Evolutionary conservation across 83 land plant species (phyloP), one percentile per base, ranked within the genome.

Genomic region (Isoetes engelmannii): DNA sequence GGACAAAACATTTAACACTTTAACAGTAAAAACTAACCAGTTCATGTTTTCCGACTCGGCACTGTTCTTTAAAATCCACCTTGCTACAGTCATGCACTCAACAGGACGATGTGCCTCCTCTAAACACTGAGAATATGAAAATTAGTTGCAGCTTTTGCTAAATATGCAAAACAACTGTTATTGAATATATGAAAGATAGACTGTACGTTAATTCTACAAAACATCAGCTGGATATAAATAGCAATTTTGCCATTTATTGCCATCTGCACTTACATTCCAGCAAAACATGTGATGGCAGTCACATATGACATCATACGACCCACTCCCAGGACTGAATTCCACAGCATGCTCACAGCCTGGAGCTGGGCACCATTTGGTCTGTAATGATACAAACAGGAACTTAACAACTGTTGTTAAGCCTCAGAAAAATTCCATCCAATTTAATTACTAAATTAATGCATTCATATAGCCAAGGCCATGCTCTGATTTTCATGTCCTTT

Each of bases 41-140:
- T 78, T 78, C 72, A 73, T 73, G 42, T 67, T 79, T 59, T 83
- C 79, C 7, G 83, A 68, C 28, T 72, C 83, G 0, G 69, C 65
- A 20, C 43, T 63, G 42, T 80, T 83, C 73, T 80, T 83, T 17
- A 73, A 45, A 4, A 73, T 63, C 85, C 85, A 83, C 67, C 70
- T 75, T 21, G 44, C 47, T 6, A 80, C 85, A 0, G 75, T 83
- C 5, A 54, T 57, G 60, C 85, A 82, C 12, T 79, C 79, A 4
- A 81, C 75, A 0, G 84, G 84, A 7, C 77, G 77, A 57, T 81
- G 84, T 20, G 69, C 79, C 45, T 79, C 84, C 61, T 82, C 84
- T 1, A 47, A 67, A 44, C 80, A 80, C 71, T 76, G 51, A 18
- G 28, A 59, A 28, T 28, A 28, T 28, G 37, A 28, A 28, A 28